Evolutionary conservation across 2,329 filamentous ascomycete species (phyloP).

Genomic region (Pseudopyrenochaeta lycopersici): DNA sequence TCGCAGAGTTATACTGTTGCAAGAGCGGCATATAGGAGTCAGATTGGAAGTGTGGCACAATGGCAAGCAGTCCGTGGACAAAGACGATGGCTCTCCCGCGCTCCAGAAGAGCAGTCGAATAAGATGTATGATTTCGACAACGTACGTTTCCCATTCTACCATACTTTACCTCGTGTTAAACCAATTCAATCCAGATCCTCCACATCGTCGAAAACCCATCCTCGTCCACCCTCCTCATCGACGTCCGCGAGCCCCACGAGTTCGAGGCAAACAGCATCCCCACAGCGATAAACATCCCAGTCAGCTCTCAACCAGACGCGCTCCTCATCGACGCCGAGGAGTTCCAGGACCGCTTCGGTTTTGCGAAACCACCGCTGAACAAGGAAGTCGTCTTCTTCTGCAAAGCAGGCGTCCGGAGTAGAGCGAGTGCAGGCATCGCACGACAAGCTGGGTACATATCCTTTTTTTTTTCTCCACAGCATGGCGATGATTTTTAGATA

Average conservation of each 20-base stretch:
- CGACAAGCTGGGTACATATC: slow-evolving; percentile 79
- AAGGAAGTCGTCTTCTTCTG: slow-evolving; percentile 78
- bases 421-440: slow-evolving; percentile 79
- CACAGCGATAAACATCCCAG: slow-evolving; percentile 80
- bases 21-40: not conserved
- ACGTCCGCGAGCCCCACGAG: slow-evolving; percentile 78
- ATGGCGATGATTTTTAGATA: too few species aligned
- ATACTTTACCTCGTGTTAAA: not conserved
- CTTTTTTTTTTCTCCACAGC: too few species aligned
- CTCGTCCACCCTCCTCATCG: slow-evolving; percentile 52
- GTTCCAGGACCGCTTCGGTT: slow-evolving; percentile 85
- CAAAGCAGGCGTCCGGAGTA: slow-evolving; percentile 86
- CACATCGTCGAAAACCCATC: slow-evolving; percentile 39
- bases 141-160: slow-evolving; percentile 25
- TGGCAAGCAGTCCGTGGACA: slow-evolving; percentile 3
- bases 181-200: slow-evolving; percentile 42
- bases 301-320: slow-evolving; percentile 78
- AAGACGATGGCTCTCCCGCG: slow-evolving; percentile 49
- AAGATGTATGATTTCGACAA: slow-evolving; percentile 53
- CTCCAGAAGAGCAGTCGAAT: slow-evolving; percentile 31
- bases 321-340: slow-evolving; percentile 79
- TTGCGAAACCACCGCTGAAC: slow-evolving; percentile 48
- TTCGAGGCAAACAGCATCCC: slow-evolving; percentile 75
- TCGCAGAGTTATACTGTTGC: slow-evolving; percentile 1
- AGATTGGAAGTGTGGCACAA: not conserved